These are phyloP conservation scores for Tephrocybe sp. DNA, from an alignment of 768 basidiomycete genomes.

Conservation along the genomic window DNA sequence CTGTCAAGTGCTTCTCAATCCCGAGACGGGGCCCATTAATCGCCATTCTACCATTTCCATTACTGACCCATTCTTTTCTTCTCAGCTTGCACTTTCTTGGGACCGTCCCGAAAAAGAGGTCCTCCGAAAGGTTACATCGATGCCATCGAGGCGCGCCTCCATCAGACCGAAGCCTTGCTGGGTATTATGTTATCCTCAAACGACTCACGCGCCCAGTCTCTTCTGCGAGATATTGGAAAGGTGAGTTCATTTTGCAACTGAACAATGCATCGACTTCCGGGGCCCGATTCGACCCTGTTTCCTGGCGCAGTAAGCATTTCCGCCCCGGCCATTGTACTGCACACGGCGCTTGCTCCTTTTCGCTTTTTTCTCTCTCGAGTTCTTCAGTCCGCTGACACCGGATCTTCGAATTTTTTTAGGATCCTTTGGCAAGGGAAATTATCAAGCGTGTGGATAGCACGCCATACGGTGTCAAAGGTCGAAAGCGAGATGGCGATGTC, in stretches of 20 bases:
- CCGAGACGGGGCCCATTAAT: slow-evolving; percentile 6
- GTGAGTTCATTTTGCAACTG: slow-evolving; percentile 31
- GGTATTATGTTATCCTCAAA: slow-evolving; percentile 70
- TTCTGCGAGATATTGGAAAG: slow-evolving; percentile 51
- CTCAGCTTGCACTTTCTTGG: slow-evolving; percentile 74
- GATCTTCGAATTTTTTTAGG: slow-evolving; percentile 38
- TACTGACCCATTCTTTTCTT: slow-evolving; percentile 9
- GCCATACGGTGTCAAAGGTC: slow-evolving; percentile 73
- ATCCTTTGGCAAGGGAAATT: slow-evolving; percentile 77
- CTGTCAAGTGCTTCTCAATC: not conserved
- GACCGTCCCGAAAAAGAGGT: slow-evolving; percentile 79
- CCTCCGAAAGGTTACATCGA: slow-evolving; percentile 95
- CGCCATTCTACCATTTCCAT: slow-evolving; percentile 9
- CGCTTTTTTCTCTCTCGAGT: not conserved
- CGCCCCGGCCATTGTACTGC: not conserved
- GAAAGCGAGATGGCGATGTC: slow-evolving; percentile 40
- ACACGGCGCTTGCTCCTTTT: not conserved
- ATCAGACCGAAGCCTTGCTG: slow-evolving; percentile 87
- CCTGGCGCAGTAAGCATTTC: not conserved
- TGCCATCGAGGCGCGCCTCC: slow-evolving; percentile 86
- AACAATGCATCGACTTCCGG: not conserved
- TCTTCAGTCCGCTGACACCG: slow-evolving; percentile 2
- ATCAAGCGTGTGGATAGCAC: slow-evolving; percentile 79
- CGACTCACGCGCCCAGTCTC: slow-evolving; percentile 36
- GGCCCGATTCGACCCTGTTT: slow-evolving; percentile 11